These are phyloP conservation scores for Verticillium isaacii DNA, from an alignment of 2,329 filamentous ascomycete species.

Conservation along the genomic window DNA sequence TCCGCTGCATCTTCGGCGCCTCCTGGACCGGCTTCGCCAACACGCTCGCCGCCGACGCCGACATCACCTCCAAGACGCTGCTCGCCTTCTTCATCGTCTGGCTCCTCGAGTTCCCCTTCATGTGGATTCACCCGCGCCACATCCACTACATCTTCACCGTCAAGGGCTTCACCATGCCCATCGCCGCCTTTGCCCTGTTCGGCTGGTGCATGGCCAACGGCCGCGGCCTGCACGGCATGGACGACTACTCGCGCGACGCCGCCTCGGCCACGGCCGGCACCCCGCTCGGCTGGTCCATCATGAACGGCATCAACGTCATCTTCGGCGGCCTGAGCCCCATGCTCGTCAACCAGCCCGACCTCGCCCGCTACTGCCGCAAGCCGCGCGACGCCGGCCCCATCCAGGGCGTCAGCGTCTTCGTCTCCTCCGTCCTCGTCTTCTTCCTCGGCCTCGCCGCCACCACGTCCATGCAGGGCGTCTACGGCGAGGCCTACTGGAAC, in stretches of 20 bases:
- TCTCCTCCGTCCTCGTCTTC: conserved; percentile 19
- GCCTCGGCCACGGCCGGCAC: conserved; percentile 18
- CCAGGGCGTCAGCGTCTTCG: conserved; percentile 21
- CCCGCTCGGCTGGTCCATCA: conserved; percentile 29
- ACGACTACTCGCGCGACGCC: conserved; percentile 13
- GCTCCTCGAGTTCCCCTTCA: conserved; percentile 32
- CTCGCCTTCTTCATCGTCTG: conserved; percentile 32
- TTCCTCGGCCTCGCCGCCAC: conserved; percentile 24
- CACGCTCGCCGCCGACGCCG: conserved; percentile 21
- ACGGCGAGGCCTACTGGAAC: conserved; percentile 32
- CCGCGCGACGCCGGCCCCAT: conserved; percentile 23
- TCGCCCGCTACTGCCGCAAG: conserved; percentile 27
- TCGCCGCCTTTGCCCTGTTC: conserved; percentile 29
- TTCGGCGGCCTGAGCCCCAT: conserved; percentile 28
- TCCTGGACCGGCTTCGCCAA: conserved; percentile 26
- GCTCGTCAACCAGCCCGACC: conserved; percentile 30
- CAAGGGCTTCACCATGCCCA: conserved; percentile 27
- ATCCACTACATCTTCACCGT: conserved; percentile 29
- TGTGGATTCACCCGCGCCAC: conserved; percentile 27
- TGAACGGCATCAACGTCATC: conserved; percentile 31
- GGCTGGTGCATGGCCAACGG: conserved; percentile 26
- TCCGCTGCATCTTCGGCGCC: conserved; percentile 27
- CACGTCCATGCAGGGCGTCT: conserved; percentile 24
- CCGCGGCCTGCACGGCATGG: conserved; percentile 18
- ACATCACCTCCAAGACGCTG: conserved; percentile 27